phyloP scores from a whole-genome alignment of 2,329 filamentous ascomycete genomes.

The Exophiala calicioides region DNA sequence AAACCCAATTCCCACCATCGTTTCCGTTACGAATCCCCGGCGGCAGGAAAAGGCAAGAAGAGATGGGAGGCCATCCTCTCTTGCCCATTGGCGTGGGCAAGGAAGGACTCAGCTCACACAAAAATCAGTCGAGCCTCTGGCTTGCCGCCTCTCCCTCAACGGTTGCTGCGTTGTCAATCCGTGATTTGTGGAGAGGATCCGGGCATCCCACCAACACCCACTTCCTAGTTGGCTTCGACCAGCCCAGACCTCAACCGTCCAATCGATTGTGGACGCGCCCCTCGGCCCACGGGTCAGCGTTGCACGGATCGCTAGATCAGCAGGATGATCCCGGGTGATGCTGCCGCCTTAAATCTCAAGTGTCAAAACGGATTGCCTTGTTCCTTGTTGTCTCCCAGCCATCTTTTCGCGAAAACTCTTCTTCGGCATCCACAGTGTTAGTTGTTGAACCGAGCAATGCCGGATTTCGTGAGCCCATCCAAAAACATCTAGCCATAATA shows the following conservation, averaged over 20 bases:
- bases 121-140: constrained; percentile 7
- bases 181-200: constrained; percentile 26
- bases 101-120: constrained; percentile 13
- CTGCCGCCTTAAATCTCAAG: constrained; percentile 7
- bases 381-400: constrained; percentile 12
- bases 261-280: constrained; percentile 20
- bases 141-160: constrained; percentile 18
- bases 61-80: too few species aligned
- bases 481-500: too few species aligned
- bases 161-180: constrained; percentile 25
- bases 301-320: constrained; percentile 19
- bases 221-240: constrained; percentile 8
- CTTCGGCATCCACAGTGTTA: too few species aligned
- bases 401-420: constrained; percentile 14
- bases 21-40: too few species aligned
- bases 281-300: constrained; percentile 9
- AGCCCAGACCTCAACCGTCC: constrained; percentile 12
- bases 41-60: too few species aligned
- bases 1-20: too few species aligned
- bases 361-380: constrained; percentile 11
- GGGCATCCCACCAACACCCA: constrained; percentile 6
- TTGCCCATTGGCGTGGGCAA: too few species aligned
- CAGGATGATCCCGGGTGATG: constrained; percentile 8
- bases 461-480: background rate
- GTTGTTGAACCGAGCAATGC: too few species aligned